Conservation (phyloP, 1,284 basidiomycete genomes). For the Moniliophthora roreri region DNA sequence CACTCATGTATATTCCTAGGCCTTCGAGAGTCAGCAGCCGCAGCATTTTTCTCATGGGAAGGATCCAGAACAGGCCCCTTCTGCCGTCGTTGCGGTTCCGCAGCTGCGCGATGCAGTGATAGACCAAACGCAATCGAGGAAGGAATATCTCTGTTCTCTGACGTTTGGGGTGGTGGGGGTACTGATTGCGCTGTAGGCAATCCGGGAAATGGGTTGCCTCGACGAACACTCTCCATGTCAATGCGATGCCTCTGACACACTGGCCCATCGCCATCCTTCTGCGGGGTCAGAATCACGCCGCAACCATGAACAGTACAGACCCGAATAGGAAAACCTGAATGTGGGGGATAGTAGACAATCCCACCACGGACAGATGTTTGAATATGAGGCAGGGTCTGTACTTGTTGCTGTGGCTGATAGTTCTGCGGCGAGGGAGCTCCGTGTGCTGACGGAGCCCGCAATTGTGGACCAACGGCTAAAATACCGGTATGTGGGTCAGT, state of each 20-base stretch:
- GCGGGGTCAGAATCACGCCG: too few relatives aligned
- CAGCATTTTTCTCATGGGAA: too few relatives aligned
- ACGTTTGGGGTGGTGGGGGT: neutral
- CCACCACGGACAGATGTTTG: too few relatives aligned
- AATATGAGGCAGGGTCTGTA: too few relatives aligned
- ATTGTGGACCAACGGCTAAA: too few relatives aligned
- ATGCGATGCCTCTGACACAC: neutral
- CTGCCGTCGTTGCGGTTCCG: neutral
- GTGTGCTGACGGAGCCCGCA: too few relatives aligned
- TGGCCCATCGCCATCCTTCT: neutral
- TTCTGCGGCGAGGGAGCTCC: too few relatives aligned
- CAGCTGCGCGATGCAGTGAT: neutral
- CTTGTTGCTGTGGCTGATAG: too few relatives aligned
- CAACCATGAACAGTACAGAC: too few relatives aligned
- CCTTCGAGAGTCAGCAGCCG: neutral
- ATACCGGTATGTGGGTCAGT: too few relatives aligned
- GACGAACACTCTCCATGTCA: neutral
- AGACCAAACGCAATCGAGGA: neutral
- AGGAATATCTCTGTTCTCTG: neutral
- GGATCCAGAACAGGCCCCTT: neutral
- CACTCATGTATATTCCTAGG: neutral
- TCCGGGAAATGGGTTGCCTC: neutral
- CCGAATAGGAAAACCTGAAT: too few relatives aligned
- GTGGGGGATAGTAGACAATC: too few relatives aligned
- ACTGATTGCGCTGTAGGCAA: neutral